Evolutionary conservation across 768 basidiomycete species (phyloP).

Genomic region (Tylopilus sp.): DNA sequence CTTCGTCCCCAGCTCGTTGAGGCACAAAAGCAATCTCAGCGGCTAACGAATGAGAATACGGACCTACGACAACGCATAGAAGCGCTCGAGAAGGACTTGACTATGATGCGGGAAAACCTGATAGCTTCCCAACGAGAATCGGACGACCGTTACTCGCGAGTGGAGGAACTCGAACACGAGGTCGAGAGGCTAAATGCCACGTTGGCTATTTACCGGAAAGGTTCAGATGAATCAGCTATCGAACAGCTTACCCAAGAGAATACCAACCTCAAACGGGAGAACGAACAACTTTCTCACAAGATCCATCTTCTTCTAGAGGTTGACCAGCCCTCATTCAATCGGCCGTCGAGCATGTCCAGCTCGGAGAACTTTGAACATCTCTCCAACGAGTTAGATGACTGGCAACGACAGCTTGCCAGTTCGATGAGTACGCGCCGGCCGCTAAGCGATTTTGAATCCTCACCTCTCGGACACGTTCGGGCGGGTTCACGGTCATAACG

Average conservation of each 20-base stretch:
- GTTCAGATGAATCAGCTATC: slow-evolving; percentile 69
- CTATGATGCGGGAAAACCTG: slow-evolving; percentile 65
- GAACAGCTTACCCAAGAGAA: slow-evolving; percentile 86
- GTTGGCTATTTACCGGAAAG: slow-evolving; percentile 69
- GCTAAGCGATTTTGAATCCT: slow-evolving; percentile 68
- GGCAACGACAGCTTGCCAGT: slow-evolving; percentile 81
- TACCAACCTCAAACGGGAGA: slow-evolving; percentile 72
- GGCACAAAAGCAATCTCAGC: slow-evolving; percentile 71
- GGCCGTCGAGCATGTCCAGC: slow-evolving; percentile 72
- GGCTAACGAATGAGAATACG: slow-evolving; percentile 69
- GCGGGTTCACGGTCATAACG: slow-evolving; percentile 53
- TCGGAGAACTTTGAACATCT: slow-evolving; percentile 83
- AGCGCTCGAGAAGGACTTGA: slow-evolving; percentile 70
- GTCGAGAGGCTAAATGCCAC: slow-evolving; percentile 73
- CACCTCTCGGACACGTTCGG: slow-evolving; percentile 52
- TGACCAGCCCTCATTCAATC: slow-evolving; percentile 71
- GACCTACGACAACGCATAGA: slow-evolving; percentile 74
- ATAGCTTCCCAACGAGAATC: slow-evolving; percentile 73
- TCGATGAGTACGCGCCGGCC: slow-evolving; percentile 73
- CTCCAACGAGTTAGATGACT: slow-evolving; percentile 79
- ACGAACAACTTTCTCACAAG: slow-evolving; percentile 88
- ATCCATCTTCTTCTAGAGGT: slow-evolving; percentile 86
- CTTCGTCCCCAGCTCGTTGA: slow-evolving; percentile 73
- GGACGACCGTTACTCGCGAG: slow-evolving; percentile 69
- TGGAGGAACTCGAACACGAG: slow-evolving; percentile 79